These are phyloP conservation scores for Nakazawaea ambrosiae DNA, from an alignment of 805 yeast species.

Conservation along the genomic window DNA sequence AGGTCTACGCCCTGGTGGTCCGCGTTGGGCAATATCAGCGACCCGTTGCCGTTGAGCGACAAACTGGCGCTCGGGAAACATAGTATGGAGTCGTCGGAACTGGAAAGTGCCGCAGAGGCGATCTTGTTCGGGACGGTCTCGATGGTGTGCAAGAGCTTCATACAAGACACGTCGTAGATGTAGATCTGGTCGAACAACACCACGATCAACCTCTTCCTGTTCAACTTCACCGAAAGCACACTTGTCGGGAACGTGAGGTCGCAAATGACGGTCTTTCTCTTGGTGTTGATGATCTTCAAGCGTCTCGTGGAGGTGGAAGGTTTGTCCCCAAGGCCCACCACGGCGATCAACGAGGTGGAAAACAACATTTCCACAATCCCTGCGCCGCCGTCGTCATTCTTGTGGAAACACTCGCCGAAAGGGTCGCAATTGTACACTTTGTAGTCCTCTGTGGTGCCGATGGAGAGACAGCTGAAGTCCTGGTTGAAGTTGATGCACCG, in stretches of 20 bases:
- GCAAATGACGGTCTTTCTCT: slow-evolving; percentile 68
- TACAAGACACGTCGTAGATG: slow-evolving; percentile 85
- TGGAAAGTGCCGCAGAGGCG: slow-evolving; percentile 23
- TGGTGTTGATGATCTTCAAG: slow-evolving; percentile 76
- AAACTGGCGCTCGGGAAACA: slow-evolving; percentile 46
- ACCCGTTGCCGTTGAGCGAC: background rate
- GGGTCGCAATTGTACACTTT: slow-evolving; percentile 85
- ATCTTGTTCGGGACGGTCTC: slow-evolving; percentile 41
- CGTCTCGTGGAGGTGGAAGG: slow-evolving; percentile 71
- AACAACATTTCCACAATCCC: slow-evolving; percentile 86
- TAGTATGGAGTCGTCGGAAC: slow-evolving; percentile 41
- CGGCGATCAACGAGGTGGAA: slow-evolving; percentile 77
- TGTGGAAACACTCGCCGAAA: slow-evolving; percentile 62
- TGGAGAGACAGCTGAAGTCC: slow-evolving; percentile 76
- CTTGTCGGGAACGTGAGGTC: slow-evolving; percentile 81
- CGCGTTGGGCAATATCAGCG: background rate
- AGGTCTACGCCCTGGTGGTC: background rate
- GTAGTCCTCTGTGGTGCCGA: slow-evolving; percentile 60
- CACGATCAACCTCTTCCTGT: slow-evolving; percentile 75
- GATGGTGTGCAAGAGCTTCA: slow-evolving; percentile 69
- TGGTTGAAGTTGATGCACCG: slow-evolving; percentile 72
- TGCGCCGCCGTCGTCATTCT: slow-evolving; percentile 42
- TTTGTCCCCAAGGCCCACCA: slow-evolving; percentile 73
- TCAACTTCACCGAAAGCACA: slow-evolving; percentile 66
- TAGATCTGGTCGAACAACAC: slow-evolving; percentile 74